Percentiles rank a stretch among this genome's conserved stretches.
Evolutionary conservation across 1,284 basidiomycete species (phyloP).

Genomic region (Vanrija humicola): DNA sequence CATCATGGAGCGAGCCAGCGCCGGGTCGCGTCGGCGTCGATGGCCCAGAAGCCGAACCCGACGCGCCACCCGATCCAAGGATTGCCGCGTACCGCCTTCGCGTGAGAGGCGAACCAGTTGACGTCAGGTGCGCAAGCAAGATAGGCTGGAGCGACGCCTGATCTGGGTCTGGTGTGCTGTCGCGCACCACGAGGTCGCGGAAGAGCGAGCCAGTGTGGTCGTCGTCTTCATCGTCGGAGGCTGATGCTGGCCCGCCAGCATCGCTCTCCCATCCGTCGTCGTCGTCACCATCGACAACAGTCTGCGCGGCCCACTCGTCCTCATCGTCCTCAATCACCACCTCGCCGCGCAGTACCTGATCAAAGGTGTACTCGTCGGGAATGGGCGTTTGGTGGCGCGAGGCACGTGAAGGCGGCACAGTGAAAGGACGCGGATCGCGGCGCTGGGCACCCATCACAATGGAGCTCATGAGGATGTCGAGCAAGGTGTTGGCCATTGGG

Average conservation of each 20-base stretch:
- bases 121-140: conserved; percentile 45
- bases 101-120: conserved; percentile 35
- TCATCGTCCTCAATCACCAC: conserved; percentile 34
- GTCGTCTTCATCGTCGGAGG: conserved; percentile 10
- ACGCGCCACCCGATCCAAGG: conserved; percentile 2
- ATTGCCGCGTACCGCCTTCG: conserved; percentile 39
- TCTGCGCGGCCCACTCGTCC: conserved; percentile 23
- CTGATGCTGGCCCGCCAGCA: conserved; percentile 14
- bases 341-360: conserved; percentile 27
- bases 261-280: conserved; percentile 21
- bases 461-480: background rate
- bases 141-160: conserved; percentile 34
- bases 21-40: conserved; percentile 2
- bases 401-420: background rate
- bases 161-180: conserved; percentile 11
- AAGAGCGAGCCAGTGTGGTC: conserved; percentile 18
- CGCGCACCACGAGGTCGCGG: conserved; percentile 26
- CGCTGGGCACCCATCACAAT: background rate
- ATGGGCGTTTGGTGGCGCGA: background rate
- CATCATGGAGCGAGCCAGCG: conserved; percentile 12
- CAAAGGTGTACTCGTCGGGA: conserved; percentile 15
- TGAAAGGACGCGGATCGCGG: background rate
- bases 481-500: background rate
- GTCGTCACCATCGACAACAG: conserved; percentile 23
- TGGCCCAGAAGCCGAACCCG: conserved; percentile 7